Conservation (phyloP, 1,284 basidiomycete species). For the Thecaphora thlaspeos region DNA sequence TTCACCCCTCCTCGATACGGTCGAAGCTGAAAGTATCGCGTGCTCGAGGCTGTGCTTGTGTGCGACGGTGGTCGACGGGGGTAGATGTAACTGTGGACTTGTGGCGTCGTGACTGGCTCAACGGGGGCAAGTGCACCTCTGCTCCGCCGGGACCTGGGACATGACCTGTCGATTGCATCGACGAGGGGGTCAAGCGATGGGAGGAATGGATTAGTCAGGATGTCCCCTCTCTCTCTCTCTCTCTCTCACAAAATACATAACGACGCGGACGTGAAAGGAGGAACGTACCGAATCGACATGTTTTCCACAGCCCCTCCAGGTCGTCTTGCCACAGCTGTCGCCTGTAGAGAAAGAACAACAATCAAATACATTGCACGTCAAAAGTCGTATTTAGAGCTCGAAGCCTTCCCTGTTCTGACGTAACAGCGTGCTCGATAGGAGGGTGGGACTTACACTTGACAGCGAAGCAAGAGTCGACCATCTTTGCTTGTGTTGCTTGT, state of each 20-base stretch:
- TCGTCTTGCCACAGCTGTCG: constrained; percentile 45
- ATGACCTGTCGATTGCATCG: constrained; percentile 11
- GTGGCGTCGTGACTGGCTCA: background rate
- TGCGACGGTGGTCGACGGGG: background rate
- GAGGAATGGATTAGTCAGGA: background rate
- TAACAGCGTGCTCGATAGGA: no score
- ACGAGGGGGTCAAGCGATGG: background rate
- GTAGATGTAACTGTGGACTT: no score
- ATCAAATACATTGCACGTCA: background rate
- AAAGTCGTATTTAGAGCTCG: no score
- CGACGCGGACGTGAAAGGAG: background rate
- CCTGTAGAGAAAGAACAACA: constrained; percentile 10
- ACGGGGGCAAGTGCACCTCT: constrained; percentile 37
- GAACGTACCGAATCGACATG: constrained; percentile 15
- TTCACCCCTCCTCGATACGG: no score
- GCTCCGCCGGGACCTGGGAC: constrained; percentile 20
- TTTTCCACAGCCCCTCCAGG: constrained; percentile 36
- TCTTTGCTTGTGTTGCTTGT: no score
- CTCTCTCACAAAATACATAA: no score
- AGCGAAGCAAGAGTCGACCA: constrained; percentile 34
- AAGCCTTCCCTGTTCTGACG: no score
- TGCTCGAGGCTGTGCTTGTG: no score
- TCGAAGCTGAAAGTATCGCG: no score
- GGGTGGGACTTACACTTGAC: constrained; percentile 15
- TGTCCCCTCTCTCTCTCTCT: no score